Conservation (phyloP, 352 stramenopile genomes). For the Phytophthora pinifolia region DNA sequence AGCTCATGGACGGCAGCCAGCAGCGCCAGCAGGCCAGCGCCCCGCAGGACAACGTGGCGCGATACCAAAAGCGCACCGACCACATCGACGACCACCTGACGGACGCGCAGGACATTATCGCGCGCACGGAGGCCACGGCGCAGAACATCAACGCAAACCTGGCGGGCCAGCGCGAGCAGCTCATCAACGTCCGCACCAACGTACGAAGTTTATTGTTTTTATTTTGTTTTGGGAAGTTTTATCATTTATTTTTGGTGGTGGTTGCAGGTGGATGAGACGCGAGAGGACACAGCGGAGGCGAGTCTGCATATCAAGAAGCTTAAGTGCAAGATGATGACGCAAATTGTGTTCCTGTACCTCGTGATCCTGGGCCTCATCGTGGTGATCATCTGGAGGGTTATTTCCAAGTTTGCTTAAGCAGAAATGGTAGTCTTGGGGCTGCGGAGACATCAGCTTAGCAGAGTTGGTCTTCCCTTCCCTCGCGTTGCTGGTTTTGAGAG, state of each 20-base stretch:
- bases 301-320: conserved; percentile 71
- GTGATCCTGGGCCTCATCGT: conserved; percentile 73
- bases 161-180: conserved; percentile 63
- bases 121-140: conserved; percentile 64
- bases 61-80: conserved; percentile 75
- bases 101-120: conserved; percentile 71
- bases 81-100: conserved; percentile 67
- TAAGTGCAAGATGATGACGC: conserved; percentile 76
- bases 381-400: conserved; percentile 71
- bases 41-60: conserved; percentile 68
- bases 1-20: conserved; percentile 72
- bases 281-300: conserved; percentile 72
- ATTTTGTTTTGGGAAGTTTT: background rate
- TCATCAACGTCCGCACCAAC: conserved; percentile 76
- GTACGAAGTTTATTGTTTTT: conserved; percentile 35
- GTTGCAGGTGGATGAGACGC: conserved; percentile 61
- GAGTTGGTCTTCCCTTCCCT: no score
- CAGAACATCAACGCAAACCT: conserved; percentile 75
- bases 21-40: conserved; percentile 51
- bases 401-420: conserved; percentile 60
- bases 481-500: background rate
- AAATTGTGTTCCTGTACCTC: conserved; percentile 79
- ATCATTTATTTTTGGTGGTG: background rate
- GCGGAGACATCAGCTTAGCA: no score
- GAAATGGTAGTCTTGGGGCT: background rate